Evolutionary conservation across 768 basidiomycete genomes (phyloP).

Genomic region (Calocybe cyanea): DNA sequence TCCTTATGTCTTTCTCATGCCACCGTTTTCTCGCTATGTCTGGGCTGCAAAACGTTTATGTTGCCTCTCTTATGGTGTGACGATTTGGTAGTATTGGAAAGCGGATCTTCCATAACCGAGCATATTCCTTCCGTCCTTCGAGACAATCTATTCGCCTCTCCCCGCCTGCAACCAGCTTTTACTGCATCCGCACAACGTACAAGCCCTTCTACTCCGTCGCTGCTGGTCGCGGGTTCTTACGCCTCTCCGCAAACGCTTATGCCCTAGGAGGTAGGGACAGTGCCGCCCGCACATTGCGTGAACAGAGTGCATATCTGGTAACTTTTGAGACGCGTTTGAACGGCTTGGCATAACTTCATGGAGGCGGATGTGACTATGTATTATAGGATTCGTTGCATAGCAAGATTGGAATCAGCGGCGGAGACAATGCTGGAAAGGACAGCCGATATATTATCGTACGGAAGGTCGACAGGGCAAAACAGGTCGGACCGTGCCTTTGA

Average conservation of each 20-base stretch:
- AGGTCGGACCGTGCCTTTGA: constrained; percentile 33
- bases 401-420: constrained; percentile 30
- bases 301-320: constrained; percentile 35
- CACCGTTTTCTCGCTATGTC: not conserved
- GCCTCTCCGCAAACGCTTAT: constrained; percentile 30
- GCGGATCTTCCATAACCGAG: constrained; percentile 26
- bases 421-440: constrained; percentile 11
- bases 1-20: not conserved
- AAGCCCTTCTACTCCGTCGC: constrained; percentile 31
- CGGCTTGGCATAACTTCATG: constrained; percentile 27
- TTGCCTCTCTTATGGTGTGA: constrained; percentile 36
- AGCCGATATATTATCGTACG: constrained; percentile 26
- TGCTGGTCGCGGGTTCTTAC: constrained; percentile 25
- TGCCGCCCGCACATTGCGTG: constrained; percentile 32
- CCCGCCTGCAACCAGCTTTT: constrained; percentile 29
- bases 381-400: constrained; percentile 35
- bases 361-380: constrained; percentile 36
- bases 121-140: constrained; percentile 26
- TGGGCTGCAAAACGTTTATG: constrained; percentile 36
- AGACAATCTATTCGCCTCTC: constrained; percentile 27
- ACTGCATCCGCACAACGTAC: constrained; percentile 36
- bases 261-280: constrained; percentile 35
- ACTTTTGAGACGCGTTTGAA: constrained; percentile 32
- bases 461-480: constrained; percentile 24
- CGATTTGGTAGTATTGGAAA: constrained; percentile 36